Evolutionary conservation across 192 early-diverging fungal genomes (phyloP).

Genomic region (Rhizophlyctis rosea): DNA sequence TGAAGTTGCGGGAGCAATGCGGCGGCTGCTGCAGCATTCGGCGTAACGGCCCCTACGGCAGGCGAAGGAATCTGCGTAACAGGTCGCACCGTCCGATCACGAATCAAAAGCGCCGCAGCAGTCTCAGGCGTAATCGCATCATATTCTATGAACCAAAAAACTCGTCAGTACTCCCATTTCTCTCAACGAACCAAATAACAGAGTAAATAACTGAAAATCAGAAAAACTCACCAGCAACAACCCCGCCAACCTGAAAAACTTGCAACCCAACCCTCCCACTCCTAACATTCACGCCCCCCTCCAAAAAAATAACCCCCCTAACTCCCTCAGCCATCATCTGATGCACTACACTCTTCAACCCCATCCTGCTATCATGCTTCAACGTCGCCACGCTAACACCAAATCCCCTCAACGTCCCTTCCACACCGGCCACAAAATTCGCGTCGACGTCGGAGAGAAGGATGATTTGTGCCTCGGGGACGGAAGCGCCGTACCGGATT

Average conservation of each 20-base stretch:
- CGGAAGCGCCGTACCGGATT: slow-evolving; percentile 31
- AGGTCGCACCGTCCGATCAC: slow-evolving; percentile 25
- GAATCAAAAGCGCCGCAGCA: slow-evolving; percentile 32
- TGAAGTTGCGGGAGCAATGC: background rate
- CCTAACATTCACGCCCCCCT: slow-evolving; percentile 33
- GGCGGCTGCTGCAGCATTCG: too few relatives aligned
- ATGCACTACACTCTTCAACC: slow-evolving; percentile 32
- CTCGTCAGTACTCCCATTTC: slow-evolving; percentile 1
- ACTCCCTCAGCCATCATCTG: slow-evolving; percentile 47
- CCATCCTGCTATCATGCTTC: slow-evolving; percentile 25
- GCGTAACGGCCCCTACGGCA: too few relatives aligned
- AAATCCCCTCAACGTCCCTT: slow-evolving; percentile 22
- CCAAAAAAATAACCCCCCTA: slow-evolving; percentile 43
- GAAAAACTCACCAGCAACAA: slow-evolving; percentile 33
- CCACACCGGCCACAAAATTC: slow-evolving; percentile 31
- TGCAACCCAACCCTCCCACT: slow-evolving; percentile 36
- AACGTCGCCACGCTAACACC: slow-evolving; percentile 31
- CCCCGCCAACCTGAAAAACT: slow-evolving; percentile 33
- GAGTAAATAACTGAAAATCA: slow-evolving; percentile 1
- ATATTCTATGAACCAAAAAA: slow-evolving; percentile 33
- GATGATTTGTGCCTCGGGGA: slow-evolving; percentile 45
- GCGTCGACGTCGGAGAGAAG: slow-evolving; percentile 33
- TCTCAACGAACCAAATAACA: background rate
- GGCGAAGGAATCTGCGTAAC: slow-evolving; percentile 18
- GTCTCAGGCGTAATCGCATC: slow-evolving; percentile 36